phyloP scores from a whole-genome alignment of 306 rosid genomes.

The Sicyos baderoa region DNA sequence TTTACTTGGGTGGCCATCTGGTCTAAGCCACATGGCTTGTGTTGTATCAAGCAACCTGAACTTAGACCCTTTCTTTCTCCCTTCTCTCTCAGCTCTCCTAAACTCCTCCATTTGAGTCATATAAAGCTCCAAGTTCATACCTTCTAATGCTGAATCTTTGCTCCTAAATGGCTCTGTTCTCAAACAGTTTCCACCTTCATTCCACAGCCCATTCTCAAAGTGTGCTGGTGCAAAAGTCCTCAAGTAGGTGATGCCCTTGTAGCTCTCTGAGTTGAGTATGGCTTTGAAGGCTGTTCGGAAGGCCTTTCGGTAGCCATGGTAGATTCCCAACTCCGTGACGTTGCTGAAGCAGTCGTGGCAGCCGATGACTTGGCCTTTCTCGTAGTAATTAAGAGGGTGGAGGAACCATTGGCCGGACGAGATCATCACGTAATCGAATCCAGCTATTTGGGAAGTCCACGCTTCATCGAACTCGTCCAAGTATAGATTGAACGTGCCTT shows the following conservation, averaged over 20 bases:
- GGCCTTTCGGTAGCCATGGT: conserved; percentile 59
- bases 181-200: conserved; percentile 66
- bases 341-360: conserved; percentile 64
- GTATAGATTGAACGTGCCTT: conserved; percentile 49
- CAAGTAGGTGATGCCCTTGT: conserved; percentile 49
- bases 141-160: conserved; percentile 54
- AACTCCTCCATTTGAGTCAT: conserved; percentile 75
- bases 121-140: conserved; percentile 48
- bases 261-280: conserved; percentile 43
- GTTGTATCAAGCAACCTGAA: conserved; percentile 62
- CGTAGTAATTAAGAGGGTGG: conserved; percentile 45
- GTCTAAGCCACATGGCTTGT: conserved; percentile 54
- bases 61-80: conserved; percentile 40
- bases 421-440: conserved; percentile 54
- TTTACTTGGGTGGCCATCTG: conserved; percentile 87
- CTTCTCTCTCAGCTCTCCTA: conserved; percentile 54
- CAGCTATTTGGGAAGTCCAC: conserved; percentile 50
- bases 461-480: conserved; percentile 63
- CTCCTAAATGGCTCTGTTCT: conserved; percentile 63
- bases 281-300: conserved; percentile 55
- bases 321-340: conserved; percentile 53
- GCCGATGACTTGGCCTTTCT: conserved; percentile 43
- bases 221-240: conserved; percentile 77
- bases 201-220: conserved; percentile 78
- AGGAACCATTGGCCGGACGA: conserved; percentile 81